Percentiles rank a stretch among this genome's conserved stretches.
Evolutionary conservation across 495 filamentous ascomycete genomes (phyloP).

Genomic region (Neurospora sp.): DNA sequence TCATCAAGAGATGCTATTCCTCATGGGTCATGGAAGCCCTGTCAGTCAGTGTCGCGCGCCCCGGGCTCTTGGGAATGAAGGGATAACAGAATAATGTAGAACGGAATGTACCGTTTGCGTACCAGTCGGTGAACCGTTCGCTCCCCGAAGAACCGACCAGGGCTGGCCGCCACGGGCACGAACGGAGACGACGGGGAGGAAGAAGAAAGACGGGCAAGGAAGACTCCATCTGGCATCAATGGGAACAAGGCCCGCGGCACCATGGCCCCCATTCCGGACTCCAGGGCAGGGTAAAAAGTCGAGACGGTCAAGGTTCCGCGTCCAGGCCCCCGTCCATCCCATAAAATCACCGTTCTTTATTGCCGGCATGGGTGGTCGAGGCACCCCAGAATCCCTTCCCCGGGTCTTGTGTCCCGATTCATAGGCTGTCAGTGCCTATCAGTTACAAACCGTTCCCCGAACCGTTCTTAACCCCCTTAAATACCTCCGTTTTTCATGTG

Average conservation of each 20-base stretch:
- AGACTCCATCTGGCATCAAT: not conserved
- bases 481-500: not conserved
- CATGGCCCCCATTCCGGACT: not conserved
- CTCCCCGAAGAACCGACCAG: not conserved
- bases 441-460: not conserved
- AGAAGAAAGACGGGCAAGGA: not conserved
- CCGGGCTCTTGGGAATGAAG: not conserved
- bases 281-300: not conserved
- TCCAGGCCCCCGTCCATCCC: conserved; percentile 1
- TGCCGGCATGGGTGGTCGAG: conserved; percentile 7
- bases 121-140: not conserved
- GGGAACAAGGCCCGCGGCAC: not conserved
- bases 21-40: not conserved
- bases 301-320: conserved; percentile 6
- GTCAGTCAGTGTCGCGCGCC: not conserved
- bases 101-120: not conserved
- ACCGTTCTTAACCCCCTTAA: not conserved
- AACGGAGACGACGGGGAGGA: not conserved
- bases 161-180: not conserved
- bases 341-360: conserved; percentile 6
- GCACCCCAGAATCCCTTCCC: conserved; percentile 7
- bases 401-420: conserved; percentile 8
- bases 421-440: not conserved
- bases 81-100: not conserved
- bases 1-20: not conserved